These are phyloP conservation scores for Agapanthus africanus DNA, from an alignment of 106 monocot species.

Conservation along the genomic window DNA sequence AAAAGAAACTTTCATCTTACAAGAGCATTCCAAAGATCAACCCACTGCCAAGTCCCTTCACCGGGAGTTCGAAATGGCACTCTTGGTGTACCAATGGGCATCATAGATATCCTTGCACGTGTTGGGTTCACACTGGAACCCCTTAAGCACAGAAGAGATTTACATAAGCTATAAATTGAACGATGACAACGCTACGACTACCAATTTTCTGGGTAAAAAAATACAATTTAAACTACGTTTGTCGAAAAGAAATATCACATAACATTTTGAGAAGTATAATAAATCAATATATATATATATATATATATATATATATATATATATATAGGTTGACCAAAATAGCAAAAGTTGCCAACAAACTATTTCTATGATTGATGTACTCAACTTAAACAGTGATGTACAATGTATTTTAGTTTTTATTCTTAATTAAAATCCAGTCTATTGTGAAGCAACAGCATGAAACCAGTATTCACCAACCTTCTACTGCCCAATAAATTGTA, in stretches of 20 bases:
- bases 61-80: constrained; percentile 80
- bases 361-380: not conserved
- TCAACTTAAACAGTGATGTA: not conserved
- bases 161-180: not conserved
- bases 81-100: constrained; percentile 84
- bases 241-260: not conserved
- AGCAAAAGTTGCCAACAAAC: too few relatives aligned
- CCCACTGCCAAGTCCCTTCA: constrained; percentile 88
- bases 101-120: constrained; percentile 48
- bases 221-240: not conserved
- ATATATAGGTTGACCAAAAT: too few relatives aligned
- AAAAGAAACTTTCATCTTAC: constrained; percentile 36
- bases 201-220: too few relatives aligned
- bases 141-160: constrained; percentile 18
- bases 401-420: not conserved
- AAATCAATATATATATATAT: too few relatives aligned
- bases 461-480: not conserved
- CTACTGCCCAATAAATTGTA: not conserved
- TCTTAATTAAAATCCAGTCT: not conserved
- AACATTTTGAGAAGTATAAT: too few relatives aligned
- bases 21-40: constrained; percentile 94
- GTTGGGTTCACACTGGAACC: constrained; percentile 26
- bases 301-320: too few relatives aligned
- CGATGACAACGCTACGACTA: not conserved
- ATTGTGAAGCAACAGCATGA: not conserved